Evolutionary conservation across 192 early-diverging fungal genomes (phyloP).

Genomic region (Backusella parvicylindrica): DNA sequence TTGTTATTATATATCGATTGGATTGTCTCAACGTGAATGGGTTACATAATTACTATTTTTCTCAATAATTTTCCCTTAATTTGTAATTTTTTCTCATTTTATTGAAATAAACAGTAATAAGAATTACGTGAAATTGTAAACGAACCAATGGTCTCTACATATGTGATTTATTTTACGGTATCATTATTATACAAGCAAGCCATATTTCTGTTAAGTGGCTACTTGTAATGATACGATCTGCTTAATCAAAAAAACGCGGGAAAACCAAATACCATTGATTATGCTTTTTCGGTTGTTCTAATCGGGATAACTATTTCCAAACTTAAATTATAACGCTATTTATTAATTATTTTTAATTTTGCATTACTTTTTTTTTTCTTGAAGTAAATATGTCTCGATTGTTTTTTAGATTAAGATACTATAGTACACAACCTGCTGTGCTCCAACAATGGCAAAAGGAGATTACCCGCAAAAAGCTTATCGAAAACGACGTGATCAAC

Average conservation of each 20-base stretch:
- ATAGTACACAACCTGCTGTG: background rate
- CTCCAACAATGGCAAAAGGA: background rate
- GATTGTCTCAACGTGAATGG: no score
- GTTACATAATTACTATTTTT: no score
- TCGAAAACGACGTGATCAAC: slow-evolving; percentile 9
- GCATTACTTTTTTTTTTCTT: background rate
- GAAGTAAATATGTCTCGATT: background rate
- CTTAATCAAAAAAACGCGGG: background rate
- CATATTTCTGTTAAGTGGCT: background rate
- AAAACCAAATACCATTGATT: background rate
- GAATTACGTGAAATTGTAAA: no score
- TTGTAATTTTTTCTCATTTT: no score
- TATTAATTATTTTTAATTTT: background rate
- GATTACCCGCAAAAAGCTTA: background rate
- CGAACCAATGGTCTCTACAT: background rate
- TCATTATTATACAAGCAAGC: background rate
- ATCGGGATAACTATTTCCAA: background rate
- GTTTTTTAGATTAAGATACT: background rate
- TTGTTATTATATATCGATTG: no score
- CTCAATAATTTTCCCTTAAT: no score
- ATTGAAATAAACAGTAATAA: no score
- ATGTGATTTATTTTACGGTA: background rate
- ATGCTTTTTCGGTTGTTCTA: background rate
- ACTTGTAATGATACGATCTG: no score
- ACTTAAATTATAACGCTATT: background rate